Percentiles rank a stretch among this genome's conserved stretches.
phyloP scores from a whole-genome alignment of 192 early-diverging fungal species.

The Backusella morwellensis region DNA sequence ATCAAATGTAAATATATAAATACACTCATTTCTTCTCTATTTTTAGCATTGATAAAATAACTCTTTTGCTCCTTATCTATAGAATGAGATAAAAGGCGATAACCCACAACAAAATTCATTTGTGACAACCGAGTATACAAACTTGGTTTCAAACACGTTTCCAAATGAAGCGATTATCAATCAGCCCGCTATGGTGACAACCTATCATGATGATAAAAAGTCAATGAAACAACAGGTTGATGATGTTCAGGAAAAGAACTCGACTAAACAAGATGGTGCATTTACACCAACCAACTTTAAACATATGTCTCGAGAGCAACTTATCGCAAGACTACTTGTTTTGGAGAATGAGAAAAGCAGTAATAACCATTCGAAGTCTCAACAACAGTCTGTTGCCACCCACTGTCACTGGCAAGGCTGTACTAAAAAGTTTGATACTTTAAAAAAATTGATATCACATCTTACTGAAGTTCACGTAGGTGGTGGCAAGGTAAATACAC shows the following conservation, averaged over 20 bases:
- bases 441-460: constrained; percentile 47
- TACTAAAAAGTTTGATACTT: constrained; percentile 38
- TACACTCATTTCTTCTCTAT: background rate
- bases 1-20: background rate
- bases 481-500: constrained; percentile 48
- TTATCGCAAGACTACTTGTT: constrained; percentile 20
- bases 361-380: constrained; percentile 16
- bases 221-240: background rate
- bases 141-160: background rate
- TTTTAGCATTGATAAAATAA: background rate
- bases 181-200: background rate
- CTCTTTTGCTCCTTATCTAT: background rate
- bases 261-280: background rate
- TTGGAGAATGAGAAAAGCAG: constrained; percentile 19
- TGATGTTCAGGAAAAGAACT: background rate
- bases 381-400: background rate
- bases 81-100: background rate
- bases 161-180: background rate
- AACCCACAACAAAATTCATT: background rate
- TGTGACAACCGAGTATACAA: background rate
- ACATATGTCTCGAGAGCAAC: constrained; percentile 22
- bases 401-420: constrained; percentile 49
- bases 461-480: constrained; percentile 53
- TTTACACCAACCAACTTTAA: constrained; percentile 12
- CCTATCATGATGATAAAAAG: background rate